phyloP scores from a whole-genome alignment of 257 asterid species.

The Salvia rosmarinus region DNA sequence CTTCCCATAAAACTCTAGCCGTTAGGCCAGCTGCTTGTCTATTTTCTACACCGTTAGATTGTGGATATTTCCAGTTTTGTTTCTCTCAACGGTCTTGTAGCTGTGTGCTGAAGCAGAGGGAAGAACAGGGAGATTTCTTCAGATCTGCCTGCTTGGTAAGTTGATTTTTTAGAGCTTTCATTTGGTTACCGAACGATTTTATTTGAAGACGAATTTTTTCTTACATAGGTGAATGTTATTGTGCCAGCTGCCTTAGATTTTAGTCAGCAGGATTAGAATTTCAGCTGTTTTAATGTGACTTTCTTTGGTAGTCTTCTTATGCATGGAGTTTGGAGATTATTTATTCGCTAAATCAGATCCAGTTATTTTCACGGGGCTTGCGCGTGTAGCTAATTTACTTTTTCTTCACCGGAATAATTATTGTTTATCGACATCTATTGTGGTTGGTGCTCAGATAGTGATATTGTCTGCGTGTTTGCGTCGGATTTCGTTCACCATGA shows the following conservation, averaged over 20 bases:
- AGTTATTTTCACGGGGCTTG: slow-evolving; percentile 25
- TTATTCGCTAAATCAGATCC: slow-evolving; percentile 28
- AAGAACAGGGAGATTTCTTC: slow-evolving; percentile 15
- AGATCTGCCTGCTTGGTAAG: slow-evolving; percentile 77
- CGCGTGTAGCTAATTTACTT: slow-evolving; percentile 26
- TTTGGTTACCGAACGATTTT: neutral
- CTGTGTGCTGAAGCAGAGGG: slow-evolving; percentile 26
- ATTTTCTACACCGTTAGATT: slow-evolving; percentile 39
- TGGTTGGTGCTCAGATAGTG: slow-evolving; percentile 6
- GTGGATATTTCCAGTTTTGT: slow-evolving; percentile 32
- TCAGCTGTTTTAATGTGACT: neutral
- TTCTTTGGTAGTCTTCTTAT: slow-evolving; percentile 11
- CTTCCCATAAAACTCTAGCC: slow-evolving; percentile 34
- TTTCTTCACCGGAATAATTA: neutral
- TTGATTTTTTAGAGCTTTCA: neutral
- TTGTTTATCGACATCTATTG: neutral
- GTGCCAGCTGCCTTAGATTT: slow-evolving; percentile 23
- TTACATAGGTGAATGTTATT: neutral
- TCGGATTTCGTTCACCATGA: neutral
- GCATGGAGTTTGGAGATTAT: slow-evolving; percentile 15
- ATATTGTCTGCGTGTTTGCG: slow-evolving; percentile 28
- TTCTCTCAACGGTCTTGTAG: slow-evolving; percentile 24
- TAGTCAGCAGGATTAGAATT: neutral
- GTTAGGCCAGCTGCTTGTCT: slow-evolving; percentile 32
- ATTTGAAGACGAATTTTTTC: neutral